phyloP scores from a whole-genome alignment of 345 rosid genomes.

The Psidium guajava region DNA sequence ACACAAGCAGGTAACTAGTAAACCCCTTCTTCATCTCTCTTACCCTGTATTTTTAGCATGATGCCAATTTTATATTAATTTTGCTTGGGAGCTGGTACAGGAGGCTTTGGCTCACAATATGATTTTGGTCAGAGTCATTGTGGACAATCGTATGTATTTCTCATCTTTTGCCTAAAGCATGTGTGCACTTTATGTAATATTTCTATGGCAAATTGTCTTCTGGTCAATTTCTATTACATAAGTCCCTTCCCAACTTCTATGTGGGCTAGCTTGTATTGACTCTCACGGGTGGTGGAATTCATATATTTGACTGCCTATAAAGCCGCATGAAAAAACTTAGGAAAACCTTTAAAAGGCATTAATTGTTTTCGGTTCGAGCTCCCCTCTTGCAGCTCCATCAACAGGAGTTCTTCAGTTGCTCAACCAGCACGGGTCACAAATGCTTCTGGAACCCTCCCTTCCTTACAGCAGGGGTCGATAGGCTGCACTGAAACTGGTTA shows the following conservation, averaged over 20 bases:
- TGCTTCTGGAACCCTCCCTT: conserved; percentile 83
- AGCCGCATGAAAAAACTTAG: background rate
- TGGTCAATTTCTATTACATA: background rate
- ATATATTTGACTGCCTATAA: too few relatives aligned
- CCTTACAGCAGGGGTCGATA: conserved; percentile 65
- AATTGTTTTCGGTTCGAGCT: background rate
- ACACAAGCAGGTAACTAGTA: conserved; percentile 32
- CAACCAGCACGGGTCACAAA: conserved; percentile 46
- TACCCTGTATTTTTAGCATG: background rate
- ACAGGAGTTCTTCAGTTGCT: conserved; percentile 21
- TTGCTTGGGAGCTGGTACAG: conserved; percentile 23
- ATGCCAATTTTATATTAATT: background rate
- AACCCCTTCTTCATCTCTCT: background rate
- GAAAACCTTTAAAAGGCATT: too few relatives aligned
- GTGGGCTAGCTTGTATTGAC: too few relatives aligned
- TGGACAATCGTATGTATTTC: conserved; percentile 38
- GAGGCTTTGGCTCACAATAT: conserved; percentile 30
- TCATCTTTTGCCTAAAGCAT: background rate
- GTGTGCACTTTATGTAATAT: background rate
- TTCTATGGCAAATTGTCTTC: background rate
- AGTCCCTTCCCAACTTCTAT: background rate
- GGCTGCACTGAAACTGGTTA: conserved; percentile 61
- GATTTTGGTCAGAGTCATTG: conserved; percentile 35
- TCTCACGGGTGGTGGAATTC: too few relatives aligned
- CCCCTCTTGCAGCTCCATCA: conserved; percentile 31